phyloP scores from a whole-genome alignment of 495 filamentous ascomycete species.

The Chaetomidium leptoderma region DNA sequence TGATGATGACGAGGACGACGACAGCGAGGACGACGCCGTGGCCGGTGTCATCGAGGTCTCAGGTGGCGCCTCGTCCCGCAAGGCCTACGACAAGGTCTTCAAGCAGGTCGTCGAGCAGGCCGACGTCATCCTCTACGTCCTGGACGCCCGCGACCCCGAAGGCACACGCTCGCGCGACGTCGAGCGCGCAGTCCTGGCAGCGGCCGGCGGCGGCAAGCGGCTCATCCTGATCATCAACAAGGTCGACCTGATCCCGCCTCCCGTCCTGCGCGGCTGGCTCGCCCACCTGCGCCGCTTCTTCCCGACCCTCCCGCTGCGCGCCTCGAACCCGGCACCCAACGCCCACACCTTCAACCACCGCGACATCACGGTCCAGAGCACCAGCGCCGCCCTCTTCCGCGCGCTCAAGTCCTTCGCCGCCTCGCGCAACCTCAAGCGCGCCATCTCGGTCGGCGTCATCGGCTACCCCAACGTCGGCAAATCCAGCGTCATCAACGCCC shows the following conservation, averaged over 20 bases:
- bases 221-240: constrained; percentile 95
- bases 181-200: constrained; percentile 82
- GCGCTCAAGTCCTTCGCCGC: constrained; percentile 89
- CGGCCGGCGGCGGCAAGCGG: constrained; percentile 76
- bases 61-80: constrained; percentile 65
- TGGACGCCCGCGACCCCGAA: constrained; percentile 89
- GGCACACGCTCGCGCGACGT: constrained; percentile 87
- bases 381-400: constrained; percentile 80
- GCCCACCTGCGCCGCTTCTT: constrained; percentile 82
- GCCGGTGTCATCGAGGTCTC: constrained; percentile 34
- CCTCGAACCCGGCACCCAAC: constrained; percentile 76
- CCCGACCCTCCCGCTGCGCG: constrained; percentile 87
- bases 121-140: constrained; percentile 89
- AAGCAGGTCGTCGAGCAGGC: constrained; percentile 86
- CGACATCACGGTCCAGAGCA: constrained; percentile 79
- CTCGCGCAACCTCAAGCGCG: constrained; percentile 76
- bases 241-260: constrained; percentile 83
- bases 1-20: constrained; percentile 56
- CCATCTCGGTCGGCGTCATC: constrained; percentile 88
- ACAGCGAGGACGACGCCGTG: constrained; percentile 47
- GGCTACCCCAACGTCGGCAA: constrained; percentile 98
- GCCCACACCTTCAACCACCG: constrained; percentile 91
- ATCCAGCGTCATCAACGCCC: constrained; percentile 92
- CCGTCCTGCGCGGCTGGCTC: constrained; percentile 80
- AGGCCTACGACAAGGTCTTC: constrained; percentile 91